Evolutionary conservation across 1,284 basidiomycete species (phyloP).

Genomic region (Naganishia liquefaciens): DNA sequence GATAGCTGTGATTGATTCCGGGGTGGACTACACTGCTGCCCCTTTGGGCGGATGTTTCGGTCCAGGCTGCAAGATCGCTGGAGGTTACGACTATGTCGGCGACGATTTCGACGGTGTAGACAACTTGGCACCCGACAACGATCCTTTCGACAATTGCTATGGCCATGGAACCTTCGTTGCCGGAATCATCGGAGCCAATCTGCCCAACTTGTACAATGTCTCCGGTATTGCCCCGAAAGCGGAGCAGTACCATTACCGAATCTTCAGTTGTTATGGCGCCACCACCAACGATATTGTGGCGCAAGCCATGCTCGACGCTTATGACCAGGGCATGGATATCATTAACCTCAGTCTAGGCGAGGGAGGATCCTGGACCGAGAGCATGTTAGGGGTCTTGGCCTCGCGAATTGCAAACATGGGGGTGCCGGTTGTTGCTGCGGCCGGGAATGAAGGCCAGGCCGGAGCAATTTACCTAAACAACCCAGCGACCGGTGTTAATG

Average conservation of each 20-base stretch:
- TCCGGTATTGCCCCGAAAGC: slow-evolving; percentile 51
- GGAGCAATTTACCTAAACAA: slow-evolving; percentile 54
- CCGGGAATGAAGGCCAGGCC: slow-evolving; percentile 52
- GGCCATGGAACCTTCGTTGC: slow-evolving; percentile 65
- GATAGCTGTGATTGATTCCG: slow-evolving; percentile 60
- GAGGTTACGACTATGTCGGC: slow-evolving; percentile 51
- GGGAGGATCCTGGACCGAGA: slow-evolving; percentile 63
- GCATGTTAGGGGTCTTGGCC: slow-evolving; percentile 60
- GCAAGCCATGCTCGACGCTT: slow-evolving; percentile 49
- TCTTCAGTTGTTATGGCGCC: slow-evolving; percentile 53
- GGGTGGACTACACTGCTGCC: slow-evolving; percentile 65
- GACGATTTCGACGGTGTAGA: slow-evolving; percentile 51
- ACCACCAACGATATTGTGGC: slow-evolving; percentile 54
- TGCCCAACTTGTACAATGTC: slow-evolving; percentile 59
- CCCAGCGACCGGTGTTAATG: slow-evolving; percentile 50
- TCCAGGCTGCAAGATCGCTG: slow-evolving; percentile 60
- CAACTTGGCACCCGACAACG: slow-evolving; percentile 47
- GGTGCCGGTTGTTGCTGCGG: slow-evolving; percentile 56
- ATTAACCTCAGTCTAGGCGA: slow-evolving; percentile 66
- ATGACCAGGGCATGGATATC: slow-evolving; percentile 62
- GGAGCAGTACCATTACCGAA: slow-evolving; percentile 49
- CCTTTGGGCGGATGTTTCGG: slow-evolving; percentile 66
- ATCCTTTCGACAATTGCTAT: slow-evolving; percentile 53
- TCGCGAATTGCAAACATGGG: slow-evolving; percentile 60
- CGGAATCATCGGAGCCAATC: slow-evolving; percentile 61